Base-by-base conservation (phyloP, 768 basidiomycete species). In the Inosperma sp. region DNA sequence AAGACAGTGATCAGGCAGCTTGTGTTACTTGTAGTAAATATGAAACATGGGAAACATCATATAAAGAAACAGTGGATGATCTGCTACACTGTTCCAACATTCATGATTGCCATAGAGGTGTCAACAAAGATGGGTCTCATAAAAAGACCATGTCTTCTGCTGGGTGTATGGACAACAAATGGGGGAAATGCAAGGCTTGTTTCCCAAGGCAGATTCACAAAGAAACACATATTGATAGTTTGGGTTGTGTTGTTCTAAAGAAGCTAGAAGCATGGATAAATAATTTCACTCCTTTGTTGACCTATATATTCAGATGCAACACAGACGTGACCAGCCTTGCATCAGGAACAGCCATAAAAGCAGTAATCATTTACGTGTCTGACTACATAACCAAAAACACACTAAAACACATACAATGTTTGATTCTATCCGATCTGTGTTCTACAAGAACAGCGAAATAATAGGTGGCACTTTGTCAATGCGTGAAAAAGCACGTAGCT, bases 351-450 rank as follows among this genome's bases (percentile, higher is more conserved):
- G 59, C 67, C 2, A 61, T 76, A 1, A 72, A 73, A 42, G 64
- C 70, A 7, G 60, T 71, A 1, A 52, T 72, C 0, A 56, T 64
- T 13, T 74, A 73, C 62, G 61, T 73, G 0, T 63, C 73, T 8
- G 71, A 77, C 30, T 77, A 77, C 56, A 63, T 76, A 1, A 73
- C 71, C 0, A 77, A 77, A 52, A 37, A 61, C 0, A 34, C 57
- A 1, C 53, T 77, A 10, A 76, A 73, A 40, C n/a, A n/a, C n/a
- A n/a, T n/a, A n/a, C n/a, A n/a, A n/a, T n/a, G n/a, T 73, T 75
- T 60, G 61, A 71, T 2, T 49, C 65, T 5, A 53, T 68, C 1
- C 51, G 54, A 16, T 41, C 58, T 13, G 51, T 68, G 0, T 62
- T 66, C 42, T 52, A 60, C 0, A 61, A 62, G 34, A 55, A 66